Percentiles rank a stretch among this genome's conserved stretches.
phyloP scores from a whole-genome alignment of 1,284 basidiomycete species.

The Rhodotorula sp. region DNA sequence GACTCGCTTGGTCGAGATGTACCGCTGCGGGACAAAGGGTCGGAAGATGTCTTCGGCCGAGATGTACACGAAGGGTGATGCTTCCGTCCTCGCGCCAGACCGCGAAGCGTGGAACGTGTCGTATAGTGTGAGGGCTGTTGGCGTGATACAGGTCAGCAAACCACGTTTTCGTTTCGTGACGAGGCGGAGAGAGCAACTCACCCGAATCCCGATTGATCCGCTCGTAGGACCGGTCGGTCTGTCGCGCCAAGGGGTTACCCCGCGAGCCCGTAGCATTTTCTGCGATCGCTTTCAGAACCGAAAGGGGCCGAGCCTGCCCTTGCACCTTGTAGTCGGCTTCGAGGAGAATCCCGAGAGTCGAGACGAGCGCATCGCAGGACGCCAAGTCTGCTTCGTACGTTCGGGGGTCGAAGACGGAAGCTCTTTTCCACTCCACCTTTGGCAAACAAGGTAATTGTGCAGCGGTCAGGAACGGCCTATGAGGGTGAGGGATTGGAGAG shows the following conservation, averaged over 20 bases:
- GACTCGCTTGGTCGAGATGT: conserved; percentile 85
- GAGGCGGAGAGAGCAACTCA: conserved; percentile 51
- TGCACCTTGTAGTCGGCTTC: conserved; percentile 81
- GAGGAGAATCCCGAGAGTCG: conserved; percentile 89
- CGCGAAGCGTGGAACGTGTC: conserved; percentile 18
- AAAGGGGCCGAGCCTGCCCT: conserved; percentile 55
- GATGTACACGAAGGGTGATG: conserved; percentile 76
- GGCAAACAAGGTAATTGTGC: conserved; percentile 17
- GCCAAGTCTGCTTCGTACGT: conserved; percentile 69
- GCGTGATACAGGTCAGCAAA: not conserved
- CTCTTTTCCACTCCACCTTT: conserved; percentile 77
- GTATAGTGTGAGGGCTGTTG: conserved; percentile 19
- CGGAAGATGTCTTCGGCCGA: conserved; percentile 92
- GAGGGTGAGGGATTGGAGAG: conserved; percentile 1
- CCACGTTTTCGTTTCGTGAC: not conserved
- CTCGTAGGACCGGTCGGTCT: conserved; percentile 63
- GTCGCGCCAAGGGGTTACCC: conserved; percentile 43
- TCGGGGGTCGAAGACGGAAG: conserved; percentile 71
- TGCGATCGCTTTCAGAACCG: conserved; percentile 57
- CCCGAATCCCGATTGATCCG: conserved; percentile 85
- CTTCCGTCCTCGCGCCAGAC: conserved; percentile 59
- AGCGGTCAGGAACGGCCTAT: conserved; percentile 16
- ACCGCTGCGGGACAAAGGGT: conserved; percentile 76
- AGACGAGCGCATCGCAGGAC: conserved; percentile 73
- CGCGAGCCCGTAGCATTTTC: conserved; percentile 44